Conservation (phyloP, 306 rosid genomes). For the Sicyos baderoa region DNA sequence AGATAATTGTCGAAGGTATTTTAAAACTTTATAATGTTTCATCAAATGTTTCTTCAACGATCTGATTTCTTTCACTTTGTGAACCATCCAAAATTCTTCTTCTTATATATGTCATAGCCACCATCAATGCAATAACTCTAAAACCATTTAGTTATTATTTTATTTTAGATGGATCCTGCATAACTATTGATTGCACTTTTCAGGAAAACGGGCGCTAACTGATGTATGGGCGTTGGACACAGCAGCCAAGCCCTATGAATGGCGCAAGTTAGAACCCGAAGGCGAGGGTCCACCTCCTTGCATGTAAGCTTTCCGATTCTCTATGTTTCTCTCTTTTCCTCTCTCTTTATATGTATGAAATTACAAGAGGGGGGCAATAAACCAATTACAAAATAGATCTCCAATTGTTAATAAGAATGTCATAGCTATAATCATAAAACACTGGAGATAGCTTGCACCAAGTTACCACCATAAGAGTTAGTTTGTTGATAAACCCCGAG, state of each 20-base stretch:
- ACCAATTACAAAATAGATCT: too few relatives aligned
- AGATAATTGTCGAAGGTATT: background rate
- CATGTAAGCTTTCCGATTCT: conserved; percentile 53
- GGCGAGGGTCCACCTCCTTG: conserved; percentile 99
- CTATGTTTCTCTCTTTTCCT: background rate
- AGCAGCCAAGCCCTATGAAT: conserved; percentile 99
- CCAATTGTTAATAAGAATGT: too few relatives aligned
- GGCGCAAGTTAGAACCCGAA: conserved; percentile 99
- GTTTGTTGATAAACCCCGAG: too few relatives aligned
- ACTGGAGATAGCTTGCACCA: too few relatives aligned
- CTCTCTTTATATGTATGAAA: too few relatives aligned
- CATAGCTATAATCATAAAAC: too few relatives aligned
- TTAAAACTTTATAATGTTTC: conserved; percentile 7
- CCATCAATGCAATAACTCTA: background rate
- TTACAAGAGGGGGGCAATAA: too few relatives aligned
- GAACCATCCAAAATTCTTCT: background rate
- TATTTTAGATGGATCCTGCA: background rate
- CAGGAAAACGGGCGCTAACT: conserved; percentile 98
- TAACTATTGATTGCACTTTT: conserved; percentile 24
- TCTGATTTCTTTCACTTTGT: background rate
- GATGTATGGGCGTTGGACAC: conserved; percentile 99
- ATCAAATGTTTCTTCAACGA: background rate
- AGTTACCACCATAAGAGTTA: too few relatives aligned
- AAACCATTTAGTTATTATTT: background rate
- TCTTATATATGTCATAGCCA: conserved; percentile 1